Evolutionary conservation across 441 rosid genomes (phyloP), one percentile per base, ranked within the genome.

Genomic region (Gossypium schwendimanii): DNA sequence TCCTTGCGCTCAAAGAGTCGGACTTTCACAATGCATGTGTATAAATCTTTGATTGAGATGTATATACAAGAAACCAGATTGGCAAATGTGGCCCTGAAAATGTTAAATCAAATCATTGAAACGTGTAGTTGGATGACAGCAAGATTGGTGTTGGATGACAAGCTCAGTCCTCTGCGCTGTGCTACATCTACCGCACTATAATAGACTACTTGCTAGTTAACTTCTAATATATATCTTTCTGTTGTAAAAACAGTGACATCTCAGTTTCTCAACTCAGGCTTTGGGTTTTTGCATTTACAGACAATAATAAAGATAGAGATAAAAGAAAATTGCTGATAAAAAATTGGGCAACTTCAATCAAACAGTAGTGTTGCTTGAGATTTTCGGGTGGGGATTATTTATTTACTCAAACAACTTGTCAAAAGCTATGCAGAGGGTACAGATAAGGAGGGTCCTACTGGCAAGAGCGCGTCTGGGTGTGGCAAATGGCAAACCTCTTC

Each of bases 41-140:
- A 11, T 44, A 28, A 20, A 12, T 28, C 15, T 15, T 44, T 11
- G 47, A 17, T 52, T 17, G 45, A 68, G n/a, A 24, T 9, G 44
- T 9, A 50, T 49, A 7, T 24, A n/a, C 70, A 49, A 65, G 52
- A 67, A 17, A 41, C 55, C 59, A 24, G 14, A 49, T 24, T 50
- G 61, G 50, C 44, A 4, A 45, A 5, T 24, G 41, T 24, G 70
- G 70, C 60, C 60, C 71, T 52, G 57, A 2, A 17, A 4, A 50
- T 68, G 71, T 68, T 68, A 68, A 68, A 52, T 69, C 72, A 69
- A 69, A 52, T 68, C 47, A 68, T 9, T 68, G 47, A 68, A 68
- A 52, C 60, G 10, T 28, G 60, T 31, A 45, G 6, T 2, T 52
- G 71, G 71, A 68, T 52, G 71, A 68, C 60, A 68, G 60, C 60